Evolutionary conservation across 1,284 basidiomycete species (phyloP).

Genomic region (Laetiporus sulphureus): DNA sequence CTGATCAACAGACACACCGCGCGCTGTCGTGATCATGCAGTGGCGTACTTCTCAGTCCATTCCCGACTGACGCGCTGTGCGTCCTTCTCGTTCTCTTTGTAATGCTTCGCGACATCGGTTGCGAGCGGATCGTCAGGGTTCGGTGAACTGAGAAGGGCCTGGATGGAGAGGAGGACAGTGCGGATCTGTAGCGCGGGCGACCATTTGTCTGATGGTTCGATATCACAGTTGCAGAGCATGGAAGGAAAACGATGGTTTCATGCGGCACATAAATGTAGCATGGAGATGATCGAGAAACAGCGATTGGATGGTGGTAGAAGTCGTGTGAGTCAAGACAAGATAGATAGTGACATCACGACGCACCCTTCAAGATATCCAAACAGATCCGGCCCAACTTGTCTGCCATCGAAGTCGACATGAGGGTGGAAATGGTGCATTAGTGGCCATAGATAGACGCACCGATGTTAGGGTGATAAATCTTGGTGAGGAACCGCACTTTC

Average conservation of each 20-base stretch:
- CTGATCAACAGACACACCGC: too few species aligned
- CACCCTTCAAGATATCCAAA: slow-evolving; percentile 94
- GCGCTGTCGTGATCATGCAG: too few species aligned
- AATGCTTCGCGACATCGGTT: slow-evolving; percentile 96
- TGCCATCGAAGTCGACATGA: slow-evolving; percentile 24
- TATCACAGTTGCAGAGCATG: not conserved
- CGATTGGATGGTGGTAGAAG: not conserved
- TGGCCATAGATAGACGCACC: slow-evolving; percentile 44
- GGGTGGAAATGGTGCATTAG: not conserved
- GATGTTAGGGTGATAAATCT: slow-evolving; percentile 99
- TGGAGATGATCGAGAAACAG: slow-evolving; percentile 2
- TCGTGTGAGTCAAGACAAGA: not conserved
- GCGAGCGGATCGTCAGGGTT: slow-evolving; percentile 99
- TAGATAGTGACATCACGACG: slow-evolving; percentile 11
- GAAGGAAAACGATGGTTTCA: not conserved
- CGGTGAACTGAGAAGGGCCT: slow-evolving; percentile 91
- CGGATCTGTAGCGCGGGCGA: slow-evolving; percentile 97
- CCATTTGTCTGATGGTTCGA: slow-evolving; percentile 79
- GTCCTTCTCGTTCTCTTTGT: slow-evolving; percentile 95
- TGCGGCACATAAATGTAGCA: not conserved
- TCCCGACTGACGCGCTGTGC: slow-evolving; percentile 86
- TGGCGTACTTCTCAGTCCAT: slow-evolving; percentile 86
- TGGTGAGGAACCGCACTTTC: slow-evolving; percentile 97
- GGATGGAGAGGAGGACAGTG: slow-evolving; percentile 94
- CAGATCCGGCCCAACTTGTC: slow-evolving; percentile 98